These are phyloP conservation scores for Phytopythium chamaehyphon DNA, from an alignment of 352 stramenopile species.

Conservation along the genomic window DNA sequence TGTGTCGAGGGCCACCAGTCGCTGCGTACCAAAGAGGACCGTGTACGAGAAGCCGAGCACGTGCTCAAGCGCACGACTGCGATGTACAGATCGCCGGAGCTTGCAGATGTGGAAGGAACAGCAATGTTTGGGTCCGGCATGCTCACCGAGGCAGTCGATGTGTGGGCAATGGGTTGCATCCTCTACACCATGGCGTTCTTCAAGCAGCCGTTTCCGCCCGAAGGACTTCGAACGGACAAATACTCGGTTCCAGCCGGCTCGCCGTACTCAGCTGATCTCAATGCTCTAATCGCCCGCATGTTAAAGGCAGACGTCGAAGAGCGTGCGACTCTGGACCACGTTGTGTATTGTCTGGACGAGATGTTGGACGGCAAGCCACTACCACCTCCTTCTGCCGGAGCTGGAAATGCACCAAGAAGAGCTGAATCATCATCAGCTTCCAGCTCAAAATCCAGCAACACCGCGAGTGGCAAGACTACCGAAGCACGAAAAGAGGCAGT, in stretches of 20 bases:
- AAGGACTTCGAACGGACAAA: slow-evolving; percentile 91
- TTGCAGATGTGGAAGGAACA: slow-evolving; percentile 92
- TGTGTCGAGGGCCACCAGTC: slow-evolving; percentile 76
- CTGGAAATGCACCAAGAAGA: slow-evolving; percentile 5
- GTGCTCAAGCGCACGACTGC: slow-evolving; percentile 96
- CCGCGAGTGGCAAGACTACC: slow-evolving; percentile 31
- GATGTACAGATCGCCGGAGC: slow-evolving; percentile 97
- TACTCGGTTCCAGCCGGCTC: slow-evolving; percentile 92
- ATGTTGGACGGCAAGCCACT: slow-evolving; percentile 42
- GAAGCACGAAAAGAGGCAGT: slow-evolving; percentile 56
- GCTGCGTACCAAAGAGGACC: slow-evolving; percentile 81
- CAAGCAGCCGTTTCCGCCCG: slow-evolving; percentile 94
- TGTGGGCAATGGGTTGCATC: slow-evolving; percentile 95
- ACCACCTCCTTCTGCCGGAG: slow-evolving; percentile 23
- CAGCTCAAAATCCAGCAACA: slow-evolving; percentile 3
- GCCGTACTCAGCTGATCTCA: slow-evolving; percentile 84
- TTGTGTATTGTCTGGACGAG: slow-evolving; percentile 88
- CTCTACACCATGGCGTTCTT: slow-evolving; percentile 96
- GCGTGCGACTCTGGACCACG: slow-evolving; percentile 88
- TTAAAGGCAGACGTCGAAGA: slow-evolving; percentile 88
- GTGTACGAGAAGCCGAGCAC: slow-evolving; percentile 88
- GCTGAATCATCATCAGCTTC: slow-evolving; percentile 1
- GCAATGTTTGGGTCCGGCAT: slow-evolving; percentile 90
- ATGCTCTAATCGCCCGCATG: slow-evolving; percentile 90
- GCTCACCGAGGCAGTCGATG: slow-evolving; percentile 90